A percentile compares a stretch with the other conserved stretches of the same genome.
phyloP scores from a whole-genome alignment of 768 basidiomycete species.

The Lactifluus rugatus region DNA sequence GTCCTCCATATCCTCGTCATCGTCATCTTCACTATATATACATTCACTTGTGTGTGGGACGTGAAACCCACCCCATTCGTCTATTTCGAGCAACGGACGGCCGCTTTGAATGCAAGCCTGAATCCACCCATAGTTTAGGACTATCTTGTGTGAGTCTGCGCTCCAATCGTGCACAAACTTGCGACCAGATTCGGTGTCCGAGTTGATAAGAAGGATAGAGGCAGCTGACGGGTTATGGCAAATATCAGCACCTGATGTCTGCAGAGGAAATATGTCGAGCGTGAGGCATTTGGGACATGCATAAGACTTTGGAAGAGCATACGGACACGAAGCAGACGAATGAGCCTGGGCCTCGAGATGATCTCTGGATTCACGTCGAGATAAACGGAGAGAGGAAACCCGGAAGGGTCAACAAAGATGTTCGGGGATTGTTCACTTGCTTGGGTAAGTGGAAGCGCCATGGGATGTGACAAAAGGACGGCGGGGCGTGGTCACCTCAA shows the following conservation, averaged over 20 bases:
- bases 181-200: slow-evolving; percentile 40
- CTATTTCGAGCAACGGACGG: slow-evolving; percentile 36
- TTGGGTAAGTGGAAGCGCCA: slow-evolving; percentile 7
- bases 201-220: slow-evolving; percentile 50
- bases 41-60: slow-evolving; percentile 19
- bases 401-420: slow-evolving; percentile 34
- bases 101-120: slow-evolving; percentile 35
- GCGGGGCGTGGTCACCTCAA: too few relatives aligned
- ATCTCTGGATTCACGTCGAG: slow-evolving; percentile 46
- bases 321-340: slow-evolving; percentile 27
- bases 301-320: not conserved
- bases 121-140: slow-evolving; percentile 48
- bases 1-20: slow-evolving; percentile 4
- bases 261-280: not conserved
- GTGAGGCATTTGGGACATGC: not conserved
- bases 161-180: slow-evolving; percentile 53
- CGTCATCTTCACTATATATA: slow-evolving; percentile 9
- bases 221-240: slow-evolving; percentile 43
- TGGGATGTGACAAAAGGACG: not conserved
- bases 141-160: slow-evolving; percentile 36
- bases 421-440: slow-evolving; percentile 10
- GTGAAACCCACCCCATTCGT: slow-evolving; percentile 41
- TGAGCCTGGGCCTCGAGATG: slow-evolving; percentile 39
- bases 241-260: slow-evolving; percentile 50
- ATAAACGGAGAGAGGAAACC: slow-evolving; percentile 40